Conservation (phyloP, 257 asterid species). For the Przewalskia tangutica region DNA sequence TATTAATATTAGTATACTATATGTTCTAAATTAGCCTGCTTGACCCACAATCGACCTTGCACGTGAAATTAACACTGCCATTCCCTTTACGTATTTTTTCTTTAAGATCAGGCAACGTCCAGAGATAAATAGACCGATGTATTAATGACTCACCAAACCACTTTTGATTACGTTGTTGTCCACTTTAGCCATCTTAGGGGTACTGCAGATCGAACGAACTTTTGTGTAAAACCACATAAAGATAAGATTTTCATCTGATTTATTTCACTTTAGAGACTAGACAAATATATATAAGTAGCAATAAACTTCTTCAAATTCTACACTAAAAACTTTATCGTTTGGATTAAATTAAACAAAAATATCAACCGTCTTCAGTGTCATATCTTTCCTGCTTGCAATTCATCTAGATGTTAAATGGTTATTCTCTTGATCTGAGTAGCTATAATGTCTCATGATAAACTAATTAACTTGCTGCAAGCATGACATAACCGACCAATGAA, state of each 20-base stretch:
- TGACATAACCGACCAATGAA: neutral
- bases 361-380: neutral
- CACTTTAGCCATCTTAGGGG: neutral
- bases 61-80: neutral
- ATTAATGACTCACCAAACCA: constrained; percentile 1
- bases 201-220: neutral
- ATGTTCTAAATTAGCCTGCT: neutral
- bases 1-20: neutral
- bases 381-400: neutral
- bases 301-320: neutral
- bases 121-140: neutral
- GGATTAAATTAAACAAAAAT: neutral
- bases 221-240: neutral
- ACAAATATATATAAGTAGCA: neutral
- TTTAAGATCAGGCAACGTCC: neutral
- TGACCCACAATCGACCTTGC: neutral
- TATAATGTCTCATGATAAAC: neutral
- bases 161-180: neutral
- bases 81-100: neutral
- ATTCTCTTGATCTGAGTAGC: neutral
- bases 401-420: neutral
- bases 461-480: neutral
- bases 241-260: neutral
- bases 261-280: neutral
- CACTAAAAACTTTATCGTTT: neutral